Percentiles rank a stretch among this genome's conserved stretches.
Conservation (phyloP, 2,329 filamentous ascomycete genomes). For the Phyllosticta paracitricarpa region DNA sequence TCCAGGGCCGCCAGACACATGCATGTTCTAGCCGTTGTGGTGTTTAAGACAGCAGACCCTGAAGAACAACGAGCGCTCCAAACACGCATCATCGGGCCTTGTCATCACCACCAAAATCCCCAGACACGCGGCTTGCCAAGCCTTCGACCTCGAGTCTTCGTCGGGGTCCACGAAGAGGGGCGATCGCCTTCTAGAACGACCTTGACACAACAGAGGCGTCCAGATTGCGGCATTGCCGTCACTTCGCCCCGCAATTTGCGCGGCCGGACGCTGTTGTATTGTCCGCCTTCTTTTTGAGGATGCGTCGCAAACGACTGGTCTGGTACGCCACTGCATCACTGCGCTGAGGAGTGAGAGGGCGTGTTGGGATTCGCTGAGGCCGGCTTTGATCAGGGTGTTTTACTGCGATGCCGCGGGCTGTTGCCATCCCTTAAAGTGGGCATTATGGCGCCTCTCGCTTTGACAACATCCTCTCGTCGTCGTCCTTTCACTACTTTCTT, state of each 20-base stretch:
- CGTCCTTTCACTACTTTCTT: neutral
- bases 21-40: neutral
- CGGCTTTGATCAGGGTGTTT: neutral
- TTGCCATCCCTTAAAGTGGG: neutral
- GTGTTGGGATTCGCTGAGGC: neutral
- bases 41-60: conserved; percentile 2
- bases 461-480: neutral
- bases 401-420: conserved; percentile 1
- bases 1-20: neutral
- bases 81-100: neutral
- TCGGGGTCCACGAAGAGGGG: neutral
- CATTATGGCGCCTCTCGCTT: neutral
- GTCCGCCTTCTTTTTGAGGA: neutral
- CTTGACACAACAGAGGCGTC: neutral
- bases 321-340: neutral
- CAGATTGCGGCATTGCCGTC: conserved; percentile 3
- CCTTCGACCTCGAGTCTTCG: neutral
- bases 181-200: neutral
- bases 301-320: neutral
- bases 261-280: neutral
- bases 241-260: neutral
- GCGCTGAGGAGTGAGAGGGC: neutral
- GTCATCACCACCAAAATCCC: neutral
- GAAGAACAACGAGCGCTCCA: conserved; percentile 5
- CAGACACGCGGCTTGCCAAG: neutral